phyloP scores from a whole-genome alignment of 495 filamentous ascomycete species.

The Immersiella caudata region DNA sequence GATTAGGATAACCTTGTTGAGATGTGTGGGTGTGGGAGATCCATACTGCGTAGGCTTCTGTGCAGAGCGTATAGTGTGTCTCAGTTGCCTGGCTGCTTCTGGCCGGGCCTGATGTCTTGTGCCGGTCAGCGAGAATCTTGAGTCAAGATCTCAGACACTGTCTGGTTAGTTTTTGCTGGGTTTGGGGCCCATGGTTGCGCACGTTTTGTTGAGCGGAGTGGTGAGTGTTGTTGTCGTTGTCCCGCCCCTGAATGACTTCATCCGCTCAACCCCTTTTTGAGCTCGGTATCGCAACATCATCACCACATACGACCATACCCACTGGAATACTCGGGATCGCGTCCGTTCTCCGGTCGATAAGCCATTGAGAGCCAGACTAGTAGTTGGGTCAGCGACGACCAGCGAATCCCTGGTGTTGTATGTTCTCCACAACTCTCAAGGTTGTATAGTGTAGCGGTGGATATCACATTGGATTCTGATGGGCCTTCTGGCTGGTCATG shows the following conservation, averaged over 20 bases:
- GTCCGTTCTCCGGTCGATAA: constrained; percentile 55
- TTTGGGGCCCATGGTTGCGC: neutral
- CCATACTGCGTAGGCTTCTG: too few relatives aligned
- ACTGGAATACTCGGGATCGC: constrained; percentile 47
- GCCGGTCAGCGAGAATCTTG: neutral
- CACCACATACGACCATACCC: neutral
- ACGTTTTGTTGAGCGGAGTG: neutral
- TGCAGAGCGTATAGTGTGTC: neutral
- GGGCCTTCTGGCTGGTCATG: neutral
- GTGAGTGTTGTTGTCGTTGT: neutral
- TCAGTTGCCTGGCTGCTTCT: neutral
- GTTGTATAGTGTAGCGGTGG: neutral
- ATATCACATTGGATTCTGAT: neutral
- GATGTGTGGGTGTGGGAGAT: too few relatives aligned
- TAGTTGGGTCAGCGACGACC: constrained; percentile 23
- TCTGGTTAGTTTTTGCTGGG: neutral
- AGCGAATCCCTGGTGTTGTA: constrained; percentile 23
- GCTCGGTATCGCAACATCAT: neutral
- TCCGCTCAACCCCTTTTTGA: neutral
- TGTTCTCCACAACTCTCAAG: neutral
- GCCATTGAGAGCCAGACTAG: constrained; percentile 24
- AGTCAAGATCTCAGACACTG: neutral
- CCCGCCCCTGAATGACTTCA: neutral
- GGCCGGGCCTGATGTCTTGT: neutral
- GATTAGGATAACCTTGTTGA: too few relatives aligned